phyloP scores from a whole-genome alignment of 1,284 basidiomycete species.

The Coniferiporia weirii region DNA sequence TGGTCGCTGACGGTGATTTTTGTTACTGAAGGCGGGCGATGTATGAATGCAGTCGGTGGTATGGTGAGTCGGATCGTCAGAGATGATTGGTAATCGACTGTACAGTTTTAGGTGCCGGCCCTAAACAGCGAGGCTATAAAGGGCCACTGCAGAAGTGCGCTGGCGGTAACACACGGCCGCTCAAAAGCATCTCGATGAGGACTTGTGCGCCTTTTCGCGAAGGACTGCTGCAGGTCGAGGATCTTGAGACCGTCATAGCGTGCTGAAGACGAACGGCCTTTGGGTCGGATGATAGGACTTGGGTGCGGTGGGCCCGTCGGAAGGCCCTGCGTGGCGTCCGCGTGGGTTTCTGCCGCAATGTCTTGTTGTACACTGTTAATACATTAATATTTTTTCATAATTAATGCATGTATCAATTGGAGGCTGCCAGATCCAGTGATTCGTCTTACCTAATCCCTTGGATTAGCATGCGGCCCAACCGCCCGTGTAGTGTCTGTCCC shows the following conservation, averaged over 20 bases:
- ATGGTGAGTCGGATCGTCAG: neutral
- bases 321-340: slow-evolving; percentile 57
- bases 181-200: slow-evolving; percentile 86
- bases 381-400: too few relatives aligned
- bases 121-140: slow-evolving; percentile 22
- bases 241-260: slow-evolving; percentile 78
- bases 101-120: slow-evolving; percentile 14
- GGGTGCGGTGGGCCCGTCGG: slow-evolving; percentile 71
- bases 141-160: neutral
- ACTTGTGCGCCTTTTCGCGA: slow-evolving; percentile 52
- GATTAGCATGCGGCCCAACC: too few relatives aligned
- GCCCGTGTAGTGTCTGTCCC: neutral
- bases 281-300: slow-evolving; percentile 62
- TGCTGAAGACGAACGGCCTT: slow-evolving; percentile 61
- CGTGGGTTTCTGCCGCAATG: slow-evolving; percentile 74
- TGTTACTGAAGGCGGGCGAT: neutral
- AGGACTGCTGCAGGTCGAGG: slow-evolving; percentile 73
- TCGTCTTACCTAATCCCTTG: neutral
- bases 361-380: slow-evolving; percentile 68
- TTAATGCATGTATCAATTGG: too few relatives aligned
- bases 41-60: neutral
- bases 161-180: slow-evolving; percentile 44
- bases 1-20: neutral
- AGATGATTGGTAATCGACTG: neutral
- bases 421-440: neutral